These are phyloP conservation scores for Torulaspora gathmanii DNA, from an alignment of 805 yeast genomes.

Conservation along the genomic window DNA sequence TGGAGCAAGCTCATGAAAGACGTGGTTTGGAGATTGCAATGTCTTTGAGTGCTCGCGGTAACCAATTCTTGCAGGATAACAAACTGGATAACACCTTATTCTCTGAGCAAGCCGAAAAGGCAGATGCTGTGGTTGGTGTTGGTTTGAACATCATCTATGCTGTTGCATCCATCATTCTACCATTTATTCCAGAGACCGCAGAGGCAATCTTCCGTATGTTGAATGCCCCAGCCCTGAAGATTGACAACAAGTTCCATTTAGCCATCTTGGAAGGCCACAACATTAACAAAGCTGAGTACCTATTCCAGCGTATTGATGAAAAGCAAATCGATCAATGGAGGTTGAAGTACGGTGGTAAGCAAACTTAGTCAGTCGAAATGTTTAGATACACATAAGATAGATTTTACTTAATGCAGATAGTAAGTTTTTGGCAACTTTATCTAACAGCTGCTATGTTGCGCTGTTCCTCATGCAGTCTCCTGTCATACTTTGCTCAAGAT, in stretches of 20 bases:
- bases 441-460: not conserved
- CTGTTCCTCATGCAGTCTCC: too few relatives aligned
- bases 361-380: constrained; percentile 27
- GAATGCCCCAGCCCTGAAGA: constrained; percentile 73
- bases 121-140: constrained; percentile 89
- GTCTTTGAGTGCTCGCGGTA: constrained; percentile 89
- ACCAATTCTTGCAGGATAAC: constrained; percentile 91
- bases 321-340: constrained; percentile 85
- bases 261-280: constrained; percentile 75
- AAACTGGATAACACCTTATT: constrained; percentile 86
- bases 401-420: not conserved
- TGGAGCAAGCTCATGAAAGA: constrained; percentile 79
- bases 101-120: constrained; percentile 65
- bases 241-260: constrained; percentile 69
- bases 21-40: constrained; percentile 88
- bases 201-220: constrained; percentile 68
- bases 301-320: constrained; percentile 89
- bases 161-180: constrained; percentile 75
- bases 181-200: constrained; percentile 86
- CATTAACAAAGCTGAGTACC: constrained; percentile 84
- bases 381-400: constrained; percentile 1
- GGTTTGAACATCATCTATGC: constrained; percentile 85
- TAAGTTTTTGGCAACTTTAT: not conserved
- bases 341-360: constrained; percentile 76
- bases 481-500: too few relatives aligned